Conservation (phyloP, 2,329 filamentous ascomycete species). For the Monilinia laxa region DNA sequence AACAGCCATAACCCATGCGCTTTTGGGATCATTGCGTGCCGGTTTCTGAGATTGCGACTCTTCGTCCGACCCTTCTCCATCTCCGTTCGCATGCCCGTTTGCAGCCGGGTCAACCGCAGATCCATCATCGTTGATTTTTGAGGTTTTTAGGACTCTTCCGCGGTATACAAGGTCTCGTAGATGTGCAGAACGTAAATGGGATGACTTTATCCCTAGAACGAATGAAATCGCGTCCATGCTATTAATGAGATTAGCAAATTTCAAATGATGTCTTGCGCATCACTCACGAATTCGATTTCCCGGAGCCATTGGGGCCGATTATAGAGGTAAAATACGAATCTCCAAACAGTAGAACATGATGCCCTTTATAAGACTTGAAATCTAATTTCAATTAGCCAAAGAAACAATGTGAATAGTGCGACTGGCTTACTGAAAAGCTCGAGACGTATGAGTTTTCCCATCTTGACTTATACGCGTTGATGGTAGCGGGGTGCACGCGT, state of each 20-base stretch:
- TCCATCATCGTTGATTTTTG: slow-evolving; percentile 88
- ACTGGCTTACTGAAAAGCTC: slow-evolving; percentile 80
- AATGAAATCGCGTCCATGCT: slow-evolving; percentile 99
- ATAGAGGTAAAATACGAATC: slow-evolving; percentile 99
- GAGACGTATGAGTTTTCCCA: slow-evolving; percentile 95
- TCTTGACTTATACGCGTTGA: slow-evolving; percentile 49
- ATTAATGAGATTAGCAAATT: slow-evolving; percentile 33
- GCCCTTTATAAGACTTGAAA: slow-evolving; percentile 99
- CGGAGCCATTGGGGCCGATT: slow-evolving; percentile 98
- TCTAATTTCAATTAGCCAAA: slow-evolving; percentile 52
- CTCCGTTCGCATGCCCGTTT: slow-evolving; percentile 61
- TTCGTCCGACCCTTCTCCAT: slow-evolving; percentile 57
- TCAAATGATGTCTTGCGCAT: slow-evolving; percentile 31
- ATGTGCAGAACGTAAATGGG: slow-evolving; percentile 91
- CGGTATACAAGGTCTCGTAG: slow-evolving; percentile 95
- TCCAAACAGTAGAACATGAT: slow-evolving; percentile 90
- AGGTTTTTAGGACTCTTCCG: slow-evolving; percentile 86
- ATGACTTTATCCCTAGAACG: slow-evolving; percentile 96
- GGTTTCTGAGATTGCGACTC: slow-evolving; percentile 61
- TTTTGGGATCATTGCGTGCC: slow-evolving; percentile 81
- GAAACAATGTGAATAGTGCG: slow-evolving; percentile 7
- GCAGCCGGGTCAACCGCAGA: slow-evolving; percentile 54
- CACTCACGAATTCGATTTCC: slow-evolving; percentile 95
- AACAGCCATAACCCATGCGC: slow-evolving; percentile 98
- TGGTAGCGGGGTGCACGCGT: slow-evolving; percentile 33